Conservation (phyloP, 805 yeast genomes). For the Candida nemodendra region DNA sequence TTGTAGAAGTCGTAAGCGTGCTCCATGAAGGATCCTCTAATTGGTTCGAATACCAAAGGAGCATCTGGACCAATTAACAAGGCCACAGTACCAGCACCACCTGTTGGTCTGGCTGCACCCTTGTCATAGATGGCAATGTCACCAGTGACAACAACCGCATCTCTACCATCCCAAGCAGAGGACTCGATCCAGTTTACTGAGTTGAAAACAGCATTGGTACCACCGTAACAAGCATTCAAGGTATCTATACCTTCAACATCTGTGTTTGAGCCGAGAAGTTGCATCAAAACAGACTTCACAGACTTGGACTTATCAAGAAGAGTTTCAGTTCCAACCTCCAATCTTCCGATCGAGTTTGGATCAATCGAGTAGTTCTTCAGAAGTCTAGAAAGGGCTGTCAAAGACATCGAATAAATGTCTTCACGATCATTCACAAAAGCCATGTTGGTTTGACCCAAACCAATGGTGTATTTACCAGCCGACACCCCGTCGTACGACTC, state of each 20-base stretch:
- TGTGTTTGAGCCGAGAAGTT: conserved; percentile 80
- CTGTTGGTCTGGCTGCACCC: conserved; percentile 99
- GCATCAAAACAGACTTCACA: conserved; percentile 93
- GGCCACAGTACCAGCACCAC: conserved; percentile 98
- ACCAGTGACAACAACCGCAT: conserved; percentile 95
- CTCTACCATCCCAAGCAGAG: conserved; percentile 96
- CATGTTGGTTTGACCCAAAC: conserved; percentile 98
- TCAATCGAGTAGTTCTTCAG: conserved; percentile 82
- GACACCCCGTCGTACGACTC: conserved; percentile 85
- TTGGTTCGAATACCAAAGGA: conserved; percentile 86
- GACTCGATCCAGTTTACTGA: conserved; percentile 96
- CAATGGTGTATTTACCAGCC: conserved; percentile 95
- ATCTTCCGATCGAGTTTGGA: conserved; percentile 78
- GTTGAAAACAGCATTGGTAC: conserved; percentile 92
- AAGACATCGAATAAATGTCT: conserved; percentile 90
- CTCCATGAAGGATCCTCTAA: conserved; percentile 91
- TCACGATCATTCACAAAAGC: conserved; percentile 96
- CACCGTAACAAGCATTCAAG: conserved; percentile 97
- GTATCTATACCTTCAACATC: conserved; percentile 97
- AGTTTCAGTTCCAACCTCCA: conserved; percentile 98
- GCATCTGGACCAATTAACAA: conserved; percentile 96
- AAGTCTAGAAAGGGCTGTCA: conserved; percentile 81
- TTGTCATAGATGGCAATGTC: conserved; percentile 96
- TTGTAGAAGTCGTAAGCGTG: conserved; percentile 98
- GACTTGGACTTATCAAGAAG: conserved; percentile 95